Evolutionary conservation across 2,329 filamentous ascomycete genomes (phyloP).

Genomic region (Orbilia brochopaga): DNA sequence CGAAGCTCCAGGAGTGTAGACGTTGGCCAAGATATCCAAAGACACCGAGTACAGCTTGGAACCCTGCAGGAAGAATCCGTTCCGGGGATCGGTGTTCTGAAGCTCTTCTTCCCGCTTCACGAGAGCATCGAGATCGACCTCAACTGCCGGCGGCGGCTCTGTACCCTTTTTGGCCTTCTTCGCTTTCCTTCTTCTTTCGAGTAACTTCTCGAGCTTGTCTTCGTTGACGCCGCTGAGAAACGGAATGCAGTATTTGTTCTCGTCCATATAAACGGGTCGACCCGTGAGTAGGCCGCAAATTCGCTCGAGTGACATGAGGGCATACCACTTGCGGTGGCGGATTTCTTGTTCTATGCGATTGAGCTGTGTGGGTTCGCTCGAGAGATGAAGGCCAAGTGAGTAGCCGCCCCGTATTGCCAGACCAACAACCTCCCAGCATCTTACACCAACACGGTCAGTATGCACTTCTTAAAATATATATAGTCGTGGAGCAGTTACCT

Average conservation of each 20-base stretch:
- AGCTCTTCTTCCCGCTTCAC: constrained; percentile 10
- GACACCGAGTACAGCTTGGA: constrained; percentile 54
- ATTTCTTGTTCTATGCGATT: constrained; percentile 52
- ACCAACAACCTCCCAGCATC: constrained; percentile 54
- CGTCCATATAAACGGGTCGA: constrained; percentile 53
- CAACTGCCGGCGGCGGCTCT: constrained; percentile 3
- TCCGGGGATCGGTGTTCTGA: constrained; percentile 29
- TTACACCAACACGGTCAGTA: constrained; percentile 26
- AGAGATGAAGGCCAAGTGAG: constrained; percentile 53
- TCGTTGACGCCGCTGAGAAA: constrained; percentile 38
- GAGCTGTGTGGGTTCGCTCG: constrained; percentile 51
- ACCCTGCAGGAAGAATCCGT: constrained; percentile 53
- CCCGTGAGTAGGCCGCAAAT: constrained; percentile 53
- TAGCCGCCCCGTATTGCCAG: constrained; percentile 52
- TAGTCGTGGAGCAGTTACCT: constrained; percentile 39
- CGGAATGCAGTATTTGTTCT: constrained; percentile 34
- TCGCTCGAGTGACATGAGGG: constrained; percentile 51
- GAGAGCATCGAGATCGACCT: constrained; percentile 18
- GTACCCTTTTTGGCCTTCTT: not conserved
- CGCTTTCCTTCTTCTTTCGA: constrained; percentile 6
- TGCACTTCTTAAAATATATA: not conserved
- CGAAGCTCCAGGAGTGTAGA: constrained; percentile 54
- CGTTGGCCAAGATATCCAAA: constrained; percentile 50
- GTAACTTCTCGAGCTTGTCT: constrained; percentile 28
- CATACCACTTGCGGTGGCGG: constrained; percentile 41